A percentile compares a stretch with the other conserved stretches of the same genome.
Conservation (phyloP, 1,284 basidiomycete species). For the Stereum hirsutum region DNA sequence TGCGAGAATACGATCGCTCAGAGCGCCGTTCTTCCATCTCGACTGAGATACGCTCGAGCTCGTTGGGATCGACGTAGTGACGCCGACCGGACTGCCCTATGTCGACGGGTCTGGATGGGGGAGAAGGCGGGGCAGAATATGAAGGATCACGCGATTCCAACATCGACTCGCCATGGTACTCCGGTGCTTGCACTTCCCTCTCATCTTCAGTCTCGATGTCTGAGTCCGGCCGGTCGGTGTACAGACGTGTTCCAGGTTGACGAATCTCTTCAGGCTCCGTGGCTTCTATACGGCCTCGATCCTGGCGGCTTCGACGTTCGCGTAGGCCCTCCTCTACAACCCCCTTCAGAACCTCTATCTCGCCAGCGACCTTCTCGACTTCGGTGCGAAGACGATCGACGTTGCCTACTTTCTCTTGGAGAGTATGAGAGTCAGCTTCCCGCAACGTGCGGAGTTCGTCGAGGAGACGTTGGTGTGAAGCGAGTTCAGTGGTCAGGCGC, state of each 20-base stretch:
- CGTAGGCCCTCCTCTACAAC: slow-evolving; percentile 79
- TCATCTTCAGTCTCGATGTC: slow-evolving; percentile 12
- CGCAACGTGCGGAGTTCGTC: slow-evolving; percentile 56
- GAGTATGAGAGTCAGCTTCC: slow-evolving; percentile 48
- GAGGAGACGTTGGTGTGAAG: slow-evolving; percentile 58
- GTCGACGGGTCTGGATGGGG: neutral
- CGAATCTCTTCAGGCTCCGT: neutral
- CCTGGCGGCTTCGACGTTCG: slow-evolving; percentile 30
- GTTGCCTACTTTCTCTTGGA: slow-evolving; percentile 55
- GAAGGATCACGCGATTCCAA: too few relatives aligned
- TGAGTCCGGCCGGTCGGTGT: neutral
- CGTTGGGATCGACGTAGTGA: slow-evolving; percentile 38
- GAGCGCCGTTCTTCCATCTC: slow-evolving; percentile 53
- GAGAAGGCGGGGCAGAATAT: neutral
- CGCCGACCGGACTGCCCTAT: slow-evolving; percentile 13
- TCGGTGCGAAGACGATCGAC: slow-evolving; percentile 53
- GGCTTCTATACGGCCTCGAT: slow-evolving; percentile 4
- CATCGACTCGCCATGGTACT: slow-evolving; percentile 7
- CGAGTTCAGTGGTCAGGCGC: slow-evolving; percentile 69
- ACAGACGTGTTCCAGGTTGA: neutral
- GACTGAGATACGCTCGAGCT: slow-evolving; percentile 42
- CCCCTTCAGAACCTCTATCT: slow-evolving; percentile 74
- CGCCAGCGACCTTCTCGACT: slow-evolving; percentile 68
- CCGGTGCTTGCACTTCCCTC: slow-evolving; percentile 15
- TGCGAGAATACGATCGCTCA: slow-evolving; percentile 20